Evolutionary conservation across 2,329 filamentous ascomycete genomes (phyloP).

Genomic region (Cephalotrichum gorgonifer): DNA sequence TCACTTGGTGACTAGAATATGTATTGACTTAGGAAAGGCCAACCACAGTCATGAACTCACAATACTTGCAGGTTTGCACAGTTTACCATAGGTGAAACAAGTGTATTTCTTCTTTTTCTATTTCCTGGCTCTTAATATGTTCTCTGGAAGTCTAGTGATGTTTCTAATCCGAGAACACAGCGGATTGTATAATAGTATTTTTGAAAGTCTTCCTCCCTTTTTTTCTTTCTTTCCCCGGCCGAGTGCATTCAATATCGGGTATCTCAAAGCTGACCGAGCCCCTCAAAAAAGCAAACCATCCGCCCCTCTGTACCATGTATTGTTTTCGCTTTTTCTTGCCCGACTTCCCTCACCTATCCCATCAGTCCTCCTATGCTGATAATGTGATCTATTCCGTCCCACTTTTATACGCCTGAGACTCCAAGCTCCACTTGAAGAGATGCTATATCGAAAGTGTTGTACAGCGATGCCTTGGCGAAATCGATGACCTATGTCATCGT

Average conservation of each 20-base stretch:
- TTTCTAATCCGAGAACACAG: too few relatives aligned
- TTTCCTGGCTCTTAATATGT: too few relatives aligned
- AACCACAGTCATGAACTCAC: too few relatives aligned
- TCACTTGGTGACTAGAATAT: too few relatives aligned
- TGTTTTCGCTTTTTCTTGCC: background rate
- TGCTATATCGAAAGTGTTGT: background rate
- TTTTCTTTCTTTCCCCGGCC: background rate
- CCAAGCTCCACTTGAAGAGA: background rate
- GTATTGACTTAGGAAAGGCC: too few relatives aligned
- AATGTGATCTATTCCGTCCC: background rate
- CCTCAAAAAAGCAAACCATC: background rate
- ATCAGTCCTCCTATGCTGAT: background rate
- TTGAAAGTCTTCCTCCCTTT: background rate
- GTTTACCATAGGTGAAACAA: too few relatives aligned
- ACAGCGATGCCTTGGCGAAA: background rate
- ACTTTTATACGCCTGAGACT: background rate
- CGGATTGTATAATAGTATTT: too few relatives aligned
- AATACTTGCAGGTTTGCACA: too few relatives aligned
- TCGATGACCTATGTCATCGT: slow-evolving; percentile 28
- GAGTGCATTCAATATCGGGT: background rate
- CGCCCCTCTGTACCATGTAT: background rate
- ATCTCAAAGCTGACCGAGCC: background rate
- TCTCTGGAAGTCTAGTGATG: too few relatives aligned
- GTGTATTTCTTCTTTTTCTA: too few relatives aligned
- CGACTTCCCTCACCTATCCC: background rate